Evolutionary conservation across 495 filamentous ascomycete species (phyloP).

Genomic region (Hypoxylon rickii): DNA sequence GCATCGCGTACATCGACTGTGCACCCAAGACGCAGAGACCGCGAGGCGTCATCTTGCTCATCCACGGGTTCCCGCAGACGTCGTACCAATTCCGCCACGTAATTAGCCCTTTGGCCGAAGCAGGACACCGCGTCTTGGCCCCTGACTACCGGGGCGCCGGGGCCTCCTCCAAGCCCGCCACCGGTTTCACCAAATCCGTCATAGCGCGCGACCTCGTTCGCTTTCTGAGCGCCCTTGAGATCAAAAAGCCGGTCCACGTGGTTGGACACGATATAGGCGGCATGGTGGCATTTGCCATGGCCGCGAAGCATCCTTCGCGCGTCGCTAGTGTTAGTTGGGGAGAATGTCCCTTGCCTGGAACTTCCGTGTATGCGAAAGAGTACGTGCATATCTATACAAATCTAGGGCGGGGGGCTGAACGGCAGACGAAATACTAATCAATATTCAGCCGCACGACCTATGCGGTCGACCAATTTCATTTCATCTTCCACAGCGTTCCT

Average conservation of each 20-base stretch:
- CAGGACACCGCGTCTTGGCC: slow-evolving; percentile 48
- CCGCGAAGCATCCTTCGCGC: slow-evolving; percentile 34
- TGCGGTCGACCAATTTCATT: slow-evolving; percentile 46
- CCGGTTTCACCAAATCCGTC: slow-evolving; percentile 44
- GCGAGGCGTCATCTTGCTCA: slow-evolving; percentile 31
- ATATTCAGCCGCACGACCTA: slow-evolving; percentile 26
- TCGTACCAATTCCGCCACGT: slow-evolving; percentile 52
- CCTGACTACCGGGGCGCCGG: slow-evolving; percentile 55
- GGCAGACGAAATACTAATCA: background rate
- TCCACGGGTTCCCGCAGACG: slow-evolving; percentile 52
- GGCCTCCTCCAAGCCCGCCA: slow-evolving; percentile 42
- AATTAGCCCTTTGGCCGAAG: slow-evolving; percentile 40
- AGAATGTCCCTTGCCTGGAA: slow-evolving; percentile 52
- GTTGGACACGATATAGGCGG: slow-evolving; percentile 55
- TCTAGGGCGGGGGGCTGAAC: too few species aligned
- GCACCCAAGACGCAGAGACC: slow-evolving; percentile 8
- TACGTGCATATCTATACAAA: too few species aligned
- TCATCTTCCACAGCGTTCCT: slow-evolving; percentile 49
- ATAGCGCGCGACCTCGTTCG: slow-evolving; percentile 38
- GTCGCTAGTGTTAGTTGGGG: slow-evolving; percentile 48
- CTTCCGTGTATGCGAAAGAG: slow-evolving; percentile 35
- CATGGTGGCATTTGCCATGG: slow-evolving; percentile 51
- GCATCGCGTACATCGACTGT: slow-evolving; percentile 25
- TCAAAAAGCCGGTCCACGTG: slow-evolving; percentile 46
- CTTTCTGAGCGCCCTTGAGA: slow-evolving; percentile 24